Conservation (phyloP, 2,329 filamentous ascomycete genomes). For the Emergomyces africanus region DNA sequence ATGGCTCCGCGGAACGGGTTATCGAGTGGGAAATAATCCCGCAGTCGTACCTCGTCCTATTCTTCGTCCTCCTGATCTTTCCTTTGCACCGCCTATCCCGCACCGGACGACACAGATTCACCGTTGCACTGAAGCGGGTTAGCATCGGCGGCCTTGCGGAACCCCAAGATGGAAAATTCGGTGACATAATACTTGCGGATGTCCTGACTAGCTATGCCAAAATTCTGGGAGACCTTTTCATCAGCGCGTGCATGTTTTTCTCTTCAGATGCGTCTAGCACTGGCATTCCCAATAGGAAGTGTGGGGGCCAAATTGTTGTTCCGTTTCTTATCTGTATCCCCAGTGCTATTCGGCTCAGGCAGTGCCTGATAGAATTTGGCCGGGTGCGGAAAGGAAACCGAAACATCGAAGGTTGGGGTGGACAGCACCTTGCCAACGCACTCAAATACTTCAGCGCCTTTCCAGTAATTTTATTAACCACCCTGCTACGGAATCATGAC, state of each 20-base stretch:
- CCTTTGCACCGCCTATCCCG: conserved; percentile 58
- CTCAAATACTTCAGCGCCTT: conserved; percentile 91
- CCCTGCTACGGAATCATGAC: conserved; percentile 55
- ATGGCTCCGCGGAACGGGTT: conserved; percentile 55
- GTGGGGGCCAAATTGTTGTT: conserved; percentile 66
- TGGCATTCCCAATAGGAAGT: conserved; percentile 64
- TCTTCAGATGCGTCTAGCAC: conserved; percentile 59
- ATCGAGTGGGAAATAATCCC: conserved; percentile 74
- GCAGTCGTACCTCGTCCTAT: conserved; percentile 63
- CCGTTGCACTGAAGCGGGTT: conserved; percentile 64
- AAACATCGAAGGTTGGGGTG: conserved; percentile 52
- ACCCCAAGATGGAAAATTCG: conserved; percentile 81
- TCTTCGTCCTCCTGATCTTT: conserved; percentile 58
- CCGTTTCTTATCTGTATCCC: conserved; percentile 76
- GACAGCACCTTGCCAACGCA: conserved; percentile 84
- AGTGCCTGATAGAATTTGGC: conserved; percentile 80
- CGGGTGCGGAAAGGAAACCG: conserved; percentile 47
- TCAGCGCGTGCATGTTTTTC: conserved; percentile 86
- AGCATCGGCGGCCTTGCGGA: conserved; percentile 76
- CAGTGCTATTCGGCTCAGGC: conserved; percentile 72
- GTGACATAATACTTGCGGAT: conserved; percentile 86
- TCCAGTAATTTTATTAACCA: conserved; percentile 72
- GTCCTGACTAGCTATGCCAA: conserved; percentile 91
- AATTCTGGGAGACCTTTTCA: conserved; percentile 78
- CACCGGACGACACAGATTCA: conserved; percentile 60